phyloP scores from a whole-genome alignment of 139 green algal genomes.

The Pleodorina starrii region DNA sequence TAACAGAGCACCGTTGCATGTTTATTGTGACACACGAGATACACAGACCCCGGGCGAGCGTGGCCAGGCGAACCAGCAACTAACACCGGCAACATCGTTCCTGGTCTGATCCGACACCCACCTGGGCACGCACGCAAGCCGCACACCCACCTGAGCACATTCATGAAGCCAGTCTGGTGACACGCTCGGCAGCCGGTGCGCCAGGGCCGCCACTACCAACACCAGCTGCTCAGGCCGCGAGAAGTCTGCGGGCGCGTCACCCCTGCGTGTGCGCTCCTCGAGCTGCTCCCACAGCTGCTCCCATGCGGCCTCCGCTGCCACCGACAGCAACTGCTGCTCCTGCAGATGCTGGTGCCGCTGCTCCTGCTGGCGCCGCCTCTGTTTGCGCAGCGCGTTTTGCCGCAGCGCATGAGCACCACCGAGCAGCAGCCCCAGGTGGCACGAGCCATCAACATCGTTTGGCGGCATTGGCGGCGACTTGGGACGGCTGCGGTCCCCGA shows the following conservation, averaged over 20 bases:
- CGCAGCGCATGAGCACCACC: slow-evolving; percentile 6
- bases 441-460: background rate
- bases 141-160: background rate
- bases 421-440: slow-evolving; percentile 27
- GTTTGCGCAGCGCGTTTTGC: background rate
- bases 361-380: background rate
- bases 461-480: too few species aligned
- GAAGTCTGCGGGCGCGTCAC: background rate
- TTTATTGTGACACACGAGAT: too few species aligned
- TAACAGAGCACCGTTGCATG: too few species aligned
- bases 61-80: too few species aligned
- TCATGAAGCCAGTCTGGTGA: background rate
- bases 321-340: background rate
- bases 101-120: background rate
- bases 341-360: background rate
- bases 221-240: background rate
- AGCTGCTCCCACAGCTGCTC: background rate
- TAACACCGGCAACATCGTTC: too few species aligned
- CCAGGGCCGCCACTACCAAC: background rate
- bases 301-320: background rate
- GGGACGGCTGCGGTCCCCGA: too few species aligned
- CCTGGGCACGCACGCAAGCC: background rate
- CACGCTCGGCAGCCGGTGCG: background rate
- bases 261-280: background rate
- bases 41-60: too few species aligned